These are phyloP conservation scores for Solanum sejunctum DNA, from an alignment of 257 asterid species.

Conservation along the genomic window DNA sequence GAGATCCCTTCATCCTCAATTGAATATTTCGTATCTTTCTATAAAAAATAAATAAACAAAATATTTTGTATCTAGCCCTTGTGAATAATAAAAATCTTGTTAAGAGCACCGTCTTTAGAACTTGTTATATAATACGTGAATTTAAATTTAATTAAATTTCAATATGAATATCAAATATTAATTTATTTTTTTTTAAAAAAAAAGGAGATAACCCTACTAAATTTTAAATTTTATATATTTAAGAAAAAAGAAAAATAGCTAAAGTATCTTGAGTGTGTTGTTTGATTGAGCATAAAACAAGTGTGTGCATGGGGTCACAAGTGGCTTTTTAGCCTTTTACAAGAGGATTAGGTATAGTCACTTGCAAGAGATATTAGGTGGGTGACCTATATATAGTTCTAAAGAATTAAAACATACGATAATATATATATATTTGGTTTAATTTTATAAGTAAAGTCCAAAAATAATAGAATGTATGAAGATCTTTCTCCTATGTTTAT, in stretches of 20 bases:
- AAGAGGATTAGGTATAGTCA: not conserved
- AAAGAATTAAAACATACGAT: too few relatives aligned
- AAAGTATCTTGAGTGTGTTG: not conserved
- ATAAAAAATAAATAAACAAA: too few relatives aligned
- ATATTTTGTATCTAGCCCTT: too few relatives aligned
- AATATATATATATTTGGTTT: too few relatives aligned
- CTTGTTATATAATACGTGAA: not conserved
- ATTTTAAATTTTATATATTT: not conserved
- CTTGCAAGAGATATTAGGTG: not conserved
- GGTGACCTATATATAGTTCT: not conserved
- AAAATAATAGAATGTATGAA: too few relatives aligned
- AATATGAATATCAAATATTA: rapidly evolving
- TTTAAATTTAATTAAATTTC: rapidly evolving
- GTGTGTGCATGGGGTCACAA: not conserved
- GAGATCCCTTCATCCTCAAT: too few relatives aligned
- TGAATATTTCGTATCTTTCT: too few relatives aligned
- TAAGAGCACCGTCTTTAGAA: not conserved
- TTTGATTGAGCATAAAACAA: not conserved
- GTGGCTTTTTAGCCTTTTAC: not conserved
- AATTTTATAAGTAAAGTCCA: too few relatives aligned
- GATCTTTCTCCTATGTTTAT: too few relatives aligned
- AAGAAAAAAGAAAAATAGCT: not conserved
- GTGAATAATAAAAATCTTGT: not conserved
- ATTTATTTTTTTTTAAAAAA: not conserved
- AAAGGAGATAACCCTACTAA: not conserved